Evolutionary conservation across 352 stramenopile genomes (phyloP).

Genomic region (Aphanomyces euteiches): DNA sequence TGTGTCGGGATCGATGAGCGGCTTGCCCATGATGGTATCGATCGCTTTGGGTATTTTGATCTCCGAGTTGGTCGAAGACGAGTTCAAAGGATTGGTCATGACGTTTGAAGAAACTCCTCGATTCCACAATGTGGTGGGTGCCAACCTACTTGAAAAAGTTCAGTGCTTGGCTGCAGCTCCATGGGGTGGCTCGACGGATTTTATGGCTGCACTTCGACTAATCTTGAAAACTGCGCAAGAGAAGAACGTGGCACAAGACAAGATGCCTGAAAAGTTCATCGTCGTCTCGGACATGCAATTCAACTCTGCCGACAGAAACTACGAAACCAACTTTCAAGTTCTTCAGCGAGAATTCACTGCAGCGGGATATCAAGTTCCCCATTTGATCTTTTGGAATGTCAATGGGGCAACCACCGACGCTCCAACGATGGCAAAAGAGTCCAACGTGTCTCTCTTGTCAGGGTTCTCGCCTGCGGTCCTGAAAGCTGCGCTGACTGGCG

Average conservation of each 20-base stretch:
- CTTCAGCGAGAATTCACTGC: constrained; percentile 33
- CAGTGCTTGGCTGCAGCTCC: constrained; percentile 31
- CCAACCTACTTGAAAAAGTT: constrained; percentile 39
- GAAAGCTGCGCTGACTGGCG: constrained; percentile 38
- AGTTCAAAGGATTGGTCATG: constrained; percentile 54
- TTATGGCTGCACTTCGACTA: constrained; percentile 53
- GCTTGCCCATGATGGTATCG: constrained; percentile 42
- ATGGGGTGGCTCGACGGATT: constrained; percentile 58
- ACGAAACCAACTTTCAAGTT: constrained; percentile 44
- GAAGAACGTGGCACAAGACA: constrained; percentile 36
- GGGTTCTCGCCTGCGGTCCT: constrained; percentile 49
- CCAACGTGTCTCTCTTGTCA: constrained; percentile 49
- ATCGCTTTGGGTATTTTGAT: constrained; percentile 45
- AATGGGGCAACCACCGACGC: constrained; percentile 42
- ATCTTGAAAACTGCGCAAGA: constrained; percentile 47
- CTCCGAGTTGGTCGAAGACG: constrained; percentile 41
- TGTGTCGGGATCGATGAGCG: constrained; percentile 45
- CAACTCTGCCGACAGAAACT: constrained; percentile 42
- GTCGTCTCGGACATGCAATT: constrained; percentile 87
- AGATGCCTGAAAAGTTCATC: constrained; percentile 61
- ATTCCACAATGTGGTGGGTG: constrained; percentile 44
- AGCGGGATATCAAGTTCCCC: constrained; percentile 43
- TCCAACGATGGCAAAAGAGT: constrained; percentile 35
- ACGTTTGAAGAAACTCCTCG: constrained; percentile 43
- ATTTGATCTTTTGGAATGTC: constrained; percentile 77